Conservation (phyloP, 805 yeast species). For the Yarrowia sp. region DNA sequence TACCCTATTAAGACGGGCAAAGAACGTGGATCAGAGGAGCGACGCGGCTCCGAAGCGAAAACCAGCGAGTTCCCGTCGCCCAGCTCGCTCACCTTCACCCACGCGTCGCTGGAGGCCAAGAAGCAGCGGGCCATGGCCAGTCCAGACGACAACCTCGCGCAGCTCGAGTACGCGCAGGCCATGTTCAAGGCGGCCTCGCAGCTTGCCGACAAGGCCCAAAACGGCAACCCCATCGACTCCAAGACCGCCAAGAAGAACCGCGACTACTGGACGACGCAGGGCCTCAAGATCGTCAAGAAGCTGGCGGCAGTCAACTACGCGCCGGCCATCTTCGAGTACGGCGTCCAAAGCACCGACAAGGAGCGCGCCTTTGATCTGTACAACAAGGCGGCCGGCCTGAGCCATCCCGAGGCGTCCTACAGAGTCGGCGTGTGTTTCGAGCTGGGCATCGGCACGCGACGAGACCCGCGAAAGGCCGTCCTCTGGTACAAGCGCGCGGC, state of each 20-base stretch:
- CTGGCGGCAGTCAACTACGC: constrained; percentile 48
- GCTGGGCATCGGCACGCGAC: constrained; percentile 55
- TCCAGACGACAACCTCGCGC: background rate
- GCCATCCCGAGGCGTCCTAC: constrained; percentile 61
- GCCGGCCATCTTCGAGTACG: constrained; percentile 58
- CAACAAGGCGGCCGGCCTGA: constrained; percentile 54
- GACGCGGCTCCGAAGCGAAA: constrained; percentile 10
- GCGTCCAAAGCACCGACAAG: constrained; percentile 54
- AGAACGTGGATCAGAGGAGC: background rate
- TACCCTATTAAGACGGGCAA: constrained; percentile 1
- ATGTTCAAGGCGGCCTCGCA: constrained; percentile 15
- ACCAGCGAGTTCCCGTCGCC: constrained; percentile 19
- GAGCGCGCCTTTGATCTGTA: constrained; percentile 61
- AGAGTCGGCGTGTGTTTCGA: constrained; percentile 71
- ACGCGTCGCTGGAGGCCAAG: constrained; percentile 2
- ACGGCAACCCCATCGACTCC: constrained; percentile 42
- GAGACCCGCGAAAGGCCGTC: constrained; percentile 49
- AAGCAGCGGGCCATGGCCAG: constrained; percentile 12
- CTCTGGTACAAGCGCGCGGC: constrained; percentile 61
- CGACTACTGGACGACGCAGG: constrained; percentile 54
- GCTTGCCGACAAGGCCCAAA: constrained; percentile 34
- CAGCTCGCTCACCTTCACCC: background rate
- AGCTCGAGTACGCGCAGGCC: constrained; percentile 20
- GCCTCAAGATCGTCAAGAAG: constrained; percentile 59
- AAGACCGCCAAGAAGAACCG: constrained; percentile 52